These are phyloP conservation scores for Penicillium silybi DNA, from an alignment of 495 filamentous ascomycete genomes.

Conservation along the genomic window DNA sequence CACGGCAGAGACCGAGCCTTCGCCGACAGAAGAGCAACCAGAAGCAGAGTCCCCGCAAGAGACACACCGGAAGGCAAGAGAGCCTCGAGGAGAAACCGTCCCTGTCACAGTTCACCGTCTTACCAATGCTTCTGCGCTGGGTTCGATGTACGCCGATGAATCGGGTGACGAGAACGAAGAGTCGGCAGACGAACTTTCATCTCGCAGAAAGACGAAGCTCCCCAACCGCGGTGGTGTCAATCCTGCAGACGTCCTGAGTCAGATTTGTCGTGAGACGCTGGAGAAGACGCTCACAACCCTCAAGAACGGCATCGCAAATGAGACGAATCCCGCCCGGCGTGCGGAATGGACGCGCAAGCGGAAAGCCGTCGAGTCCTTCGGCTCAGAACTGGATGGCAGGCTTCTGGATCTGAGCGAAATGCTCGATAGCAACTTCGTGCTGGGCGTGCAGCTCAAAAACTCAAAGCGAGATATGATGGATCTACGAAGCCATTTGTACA, in stretches of 20 bases:
- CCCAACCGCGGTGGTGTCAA: constrained; percentile 63
- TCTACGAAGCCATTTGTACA: constrained; percentile 61
- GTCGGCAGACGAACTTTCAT: constrained; percentile 32
- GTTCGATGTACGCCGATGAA: constrained; percentile 12
- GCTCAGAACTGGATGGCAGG: constrained; percentile 60
- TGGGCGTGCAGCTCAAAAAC: constrained; percentile 58
- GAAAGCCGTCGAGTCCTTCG: constrained; percentile 64
- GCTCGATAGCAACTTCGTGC: constrained; percentile 61
- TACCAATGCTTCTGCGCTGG: constrained; percentile 31
- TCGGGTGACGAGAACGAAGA: constrained; percentile 32
- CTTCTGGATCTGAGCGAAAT: constrained; percentile 50
- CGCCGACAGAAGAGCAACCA: constrained; percentile 19
- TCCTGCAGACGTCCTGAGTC: constrained; percentile 62
- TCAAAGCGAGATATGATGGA: constrained; percentile 61
- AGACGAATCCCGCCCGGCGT: constrained; percentile 31
- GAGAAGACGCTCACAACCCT: constrained; percentile 46
- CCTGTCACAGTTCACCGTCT: constrained; percentile 45
- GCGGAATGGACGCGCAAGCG: constrained; percentile 58
- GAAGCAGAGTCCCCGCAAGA: constrained; percentile 7
- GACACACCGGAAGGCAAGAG: constrained; percentile 22
- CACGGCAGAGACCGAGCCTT: constrained; percentile 8
- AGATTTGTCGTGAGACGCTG: constrained; percentile 66
- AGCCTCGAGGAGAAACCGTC: constrained; percentile 39
- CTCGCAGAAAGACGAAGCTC: constrained; percentile 30
- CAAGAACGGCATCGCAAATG: constrained; percentile 35